These are phyloP conservation scores for Trametes cubensis DNA, from an alignment of 768 basidiomycete species.

Conservation along the genomic window DNA sequence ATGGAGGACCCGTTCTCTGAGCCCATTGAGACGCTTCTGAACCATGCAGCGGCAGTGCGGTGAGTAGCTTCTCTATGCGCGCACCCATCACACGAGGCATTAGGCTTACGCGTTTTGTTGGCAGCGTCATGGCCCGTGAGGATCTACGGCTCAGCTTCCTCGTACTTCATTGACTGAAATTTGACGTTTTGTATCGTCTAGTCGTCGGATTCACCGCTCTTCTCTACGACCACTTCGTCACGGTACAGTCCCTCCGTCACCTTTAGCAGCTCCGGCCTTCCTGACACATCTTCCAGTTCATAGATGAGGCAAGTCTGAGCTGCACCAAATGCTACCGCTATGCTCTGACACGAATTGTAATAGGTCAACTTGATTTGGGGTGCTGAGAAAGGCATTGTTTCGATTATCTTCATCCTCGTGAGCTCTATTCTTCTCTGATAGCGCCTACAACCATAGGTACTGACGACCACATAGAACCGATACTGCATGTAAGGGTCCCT, in stretches of 20 bases:
- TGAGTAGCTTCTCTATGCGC: slow-evolving; percentile 20
- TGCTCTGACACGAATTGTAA: not conserved
- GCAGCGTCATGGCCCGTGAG: slow-evolving; percentile 32
- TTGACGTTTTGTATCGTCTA: slow-evolving; percentile 3
- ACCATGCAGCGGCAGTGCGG: slow-evolving; percentile 31
- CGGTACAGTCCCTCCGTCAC: slow-evolving; percentile 21
- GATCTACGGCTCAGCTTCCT: not conserved
- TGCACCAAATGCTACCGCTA: not conserved
- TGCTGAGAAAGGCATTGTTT: slow-evolving; percentile 29
- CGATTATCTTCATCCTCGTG: slow-evolving; percentile 32
- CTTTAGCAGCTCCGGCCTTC: not conserved
- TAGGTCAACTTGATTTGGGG: slow-evolving; percentile 33
- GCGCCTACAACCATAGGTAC: not conserved
- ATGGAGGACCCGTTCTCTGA: slow-evolving; percentile 24
- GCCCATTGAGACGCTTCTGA: slow-evolving; percentile 25
- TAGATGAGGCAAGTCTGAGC: slow-evolving; percentile 26
- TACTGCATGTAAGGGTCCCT: slow-evolving; percentile 30
- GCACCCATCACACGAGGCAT: slow-evolving; percentile 11
- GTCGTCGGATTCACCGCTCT: slow-evolving; percentile 32
- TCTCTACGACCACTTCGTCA: slow-evolving; percentile 33
- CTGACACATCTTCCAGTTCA: slow-evolving; percentile 23
- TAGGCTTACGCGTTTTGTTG: slow-evolving; percentile 24
- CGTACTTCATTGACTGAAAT: not conserved
- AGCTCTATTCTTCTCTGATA: slow-evolving; percentile 2
- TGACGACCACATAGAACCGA: slow-evolving; percentile 28